Evolutionary conservation across 768 basidiomycete species (phyloP), one percentile per base, ranked within the genome.

Genomic region (Psilocybe subaeruginosa): DNA sequence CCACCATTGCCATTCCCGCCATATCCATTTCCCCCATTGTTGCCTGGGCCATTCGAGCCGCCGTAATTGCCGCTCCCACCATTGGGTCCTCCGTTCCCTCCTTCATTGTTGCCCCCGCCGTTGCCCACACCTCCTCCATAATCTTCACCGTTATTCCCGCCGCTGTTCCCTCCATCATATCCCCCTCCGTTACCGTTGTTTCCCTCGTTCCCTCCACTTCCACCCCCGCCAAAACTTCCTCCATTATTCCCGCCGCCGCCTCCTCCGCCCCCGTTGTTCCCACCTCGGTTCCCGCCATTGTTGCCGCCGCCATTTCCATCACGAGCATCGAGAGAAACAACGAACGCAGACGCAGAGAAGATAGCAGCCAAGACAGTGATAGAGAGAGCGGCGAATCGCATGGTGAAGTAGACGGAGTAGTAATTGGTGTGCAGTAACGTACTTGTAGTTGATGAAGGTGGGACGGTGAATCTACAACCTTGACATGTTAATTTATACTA

Each of bases 341-440:
- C 16, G 35, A 31, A 53, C 4, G 51, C 51, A 53, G 51, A 53
- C 3, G 51, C 51, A 35, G 51, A 53, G 30, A 35, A 4, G 51
- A 53, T 53, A 53, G 51, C 51, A 53, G 51, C 33, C 31, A 53
- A 31, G 2, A 53, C 31, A 16, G 51, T 53, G 33, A 53, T 37
- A 17, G 33, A 35, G 30, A 53, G 51, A 16, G 30, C n/a, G 8
- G 30, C 29, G 16, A 53, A 53, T 3, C 33, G 51, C 51, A 53
- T 53, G 51, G 8, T 53, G 51, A 12, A 35, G 0, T 35, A 0
- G 33, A 37, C n/a, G n/a, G 33, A 33, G 47, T 49, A 51, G 33
- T 53, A 16, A 43, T 43, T 43, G 41, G 6, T 9, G 41, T 43
- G 14, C 41, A 43, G 14, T n/a, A 35, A 11, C 6, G 11, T 7